Evolutionary conservation across 345 rosid genomes (phyloP), one percentile per base, ranked within the genome.

Genomic region (Aegle marmelos): DNA sequence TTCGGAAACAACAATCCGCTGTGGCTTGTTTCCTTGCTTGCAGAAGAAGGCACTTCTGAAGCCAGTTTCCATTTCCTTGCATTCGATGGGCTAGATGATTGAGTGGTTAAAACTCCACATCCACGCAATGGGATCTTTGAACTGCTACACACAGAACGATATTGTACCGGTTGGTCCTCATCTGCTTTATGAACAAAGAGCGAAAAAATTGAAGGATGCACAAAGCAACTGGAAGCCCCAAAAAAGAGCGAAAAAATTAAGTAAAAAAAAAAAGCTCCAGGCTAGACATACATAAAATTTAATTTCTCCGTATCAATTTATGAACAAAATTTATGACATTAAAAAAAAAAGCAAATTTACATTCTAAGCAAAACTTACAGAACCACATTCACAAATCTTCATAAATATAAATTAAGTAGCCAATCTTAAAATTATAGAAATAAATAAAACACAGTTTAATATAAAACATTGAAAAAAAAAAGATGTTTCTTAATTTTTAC

Each of bases 121-220:
- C 89, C 88, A 76, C 36, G 85, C 67, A 93, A 86, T 62, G 97
- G 88, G 28, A 83, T 81, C 80, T 88, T 92, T 21, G 96, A 88
- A 79, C 89, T 92, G 84, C 96, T 86, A 78, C 91, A 76, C 72
- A 89, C 80, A 53, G 92, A 89, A 75, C 58, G 87, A 78, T 79
- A 57, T 67, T 80, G 86, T 60, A 79, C 78, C 62, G 91, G 81
- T 24, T 86, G 79, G 72, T 73, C 82, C 70, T 57, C 81, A 59
- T 84, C 98, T 88, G 84, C 81, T n/a, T n/a, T n/a, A n/a, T n/a
- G n/a, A n/a, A n/a, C n/a, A n/a, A n/a, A n/a, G n/a, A n/a, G n/a
- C n/a, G n/a, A n/a, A n/a, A 70, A 37, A 63, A 7, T 59, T 33
- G 36, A 25, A 74, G 58, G 54, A 39, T 6, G 39, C 22, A 45